Base-by-base conservation (phyloP, 1,284 basidiomycete species). In the Ceratobasidium sp. region DNA sequence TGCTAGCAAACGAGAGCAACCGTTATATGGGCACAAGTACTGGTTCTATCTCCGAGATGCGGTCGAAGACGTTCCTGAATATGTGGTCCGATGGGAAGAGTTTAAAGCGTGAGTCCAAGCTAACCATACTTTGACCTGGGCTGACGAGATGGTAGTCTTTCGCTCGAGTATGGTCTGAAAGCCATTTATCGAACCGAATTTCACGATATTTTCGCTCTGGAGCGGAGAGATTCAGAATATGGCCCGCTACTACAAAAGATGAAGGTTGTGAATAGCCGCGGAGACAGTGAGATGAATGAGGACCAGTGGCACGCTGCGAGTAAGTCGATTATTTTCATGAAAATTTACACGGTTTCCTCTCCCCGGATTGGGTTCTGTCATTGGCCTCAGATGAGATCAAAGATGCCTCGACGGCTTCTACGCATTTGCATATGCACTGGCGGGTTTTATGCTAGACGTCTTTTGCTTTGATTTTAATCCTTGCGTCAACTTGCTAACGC, bases 281-380 rank as follows among this genome's bases (percentile, higher is more conserved):
- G 94, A 1, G 90, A 91, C 78, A 94, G 91, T 74, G 82, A 92
- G 65, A 96, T 98, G 92, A 87, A 94, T 73, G 89, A 90, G 73
- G 90, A 93, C 74, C 94, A 98, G 78, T 96, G 95, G 93, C 94
- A 96, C 75, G 95, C 95, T 72, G 93, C 94, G 17, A 96, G 95
- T 97, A 78, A 80, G 94, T 87, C 1, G 43, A 43, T 31, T 29
- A 45, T 72, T 67, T 47, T 40, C 38, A 40, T 40, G 8, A 40
- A 40, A 40, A n/a, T n/a, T n/a, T n/a, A n/a, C n/a, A n/a, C n/a
- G n/a, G n/a, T n/a, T n/a, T n/a, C n/a, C n/a, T n/a, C n/a, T n/a
- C n/a, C n/a, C n/a, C n/a, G n/a, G n/a, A n/a, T n/a, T n/a, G n/a
- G n/a, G n/a, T n/a, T n/a, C n/a, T n/a, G n/a, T n/a, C 25, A 22